These are phyloP conservation scores for Eucalyptus grandis DNA, from an alignment of 345 rosid genomes.

Conservation along the genomic window DNA sequence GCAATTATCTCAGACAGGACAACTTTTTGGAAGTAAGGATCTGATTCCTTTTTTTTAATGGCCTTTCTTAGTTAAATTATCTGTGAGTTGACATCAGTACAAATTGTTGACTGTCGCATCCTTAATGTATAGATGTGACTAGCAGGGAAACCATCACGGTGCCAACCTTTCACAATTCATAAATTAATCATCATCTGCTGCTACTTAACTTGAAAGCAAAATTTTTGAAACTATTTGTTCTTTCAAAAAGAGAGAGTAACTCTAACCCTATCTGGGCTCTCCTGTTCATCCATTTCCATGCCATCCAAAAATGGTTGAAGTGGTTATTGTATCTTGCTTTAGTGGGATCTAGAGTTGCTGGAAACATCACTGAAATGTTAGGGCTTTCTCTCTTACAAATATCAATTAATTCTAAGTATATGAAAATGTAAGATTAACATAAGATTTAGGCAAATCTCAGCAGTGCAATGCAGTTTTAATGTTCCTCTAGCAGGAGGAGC, in stretches of 20 bases:
- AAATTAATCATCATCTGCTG: background rate
- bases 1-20: conserved; percentile 85
- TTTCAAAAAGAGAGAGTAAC: background rate
- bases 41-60: background rate
- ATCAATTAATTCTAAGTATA: background rate
- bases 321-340: background rate
- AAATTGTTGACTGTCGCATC: background rate
- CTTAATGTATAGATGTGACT: background rate
- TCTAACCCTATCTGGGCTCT: background rate
- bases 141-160: background rate
- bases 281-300: background rate
- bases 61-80: background rate
- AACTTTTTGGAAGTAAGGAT: conserved; percentile 76
- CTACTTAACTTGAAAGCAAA: background rate
- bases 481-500: background rate
- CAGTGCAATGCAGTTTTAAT: background rate
- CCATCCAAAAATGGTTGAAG: background rate
- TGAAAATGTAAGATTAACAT: background rate
- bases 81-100: background rate
- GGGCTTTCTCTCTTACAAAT: background rate
- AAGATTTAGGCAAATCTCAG: background rate
- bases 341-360: background rate
- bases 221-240: background rate
- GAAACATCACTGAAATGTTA: background rate
- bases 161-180: background rate